Evolutionary conservation across 1,284 basidiomycete species (phyloP).

Genomic region (Amylostereum areolatum): DNA sequence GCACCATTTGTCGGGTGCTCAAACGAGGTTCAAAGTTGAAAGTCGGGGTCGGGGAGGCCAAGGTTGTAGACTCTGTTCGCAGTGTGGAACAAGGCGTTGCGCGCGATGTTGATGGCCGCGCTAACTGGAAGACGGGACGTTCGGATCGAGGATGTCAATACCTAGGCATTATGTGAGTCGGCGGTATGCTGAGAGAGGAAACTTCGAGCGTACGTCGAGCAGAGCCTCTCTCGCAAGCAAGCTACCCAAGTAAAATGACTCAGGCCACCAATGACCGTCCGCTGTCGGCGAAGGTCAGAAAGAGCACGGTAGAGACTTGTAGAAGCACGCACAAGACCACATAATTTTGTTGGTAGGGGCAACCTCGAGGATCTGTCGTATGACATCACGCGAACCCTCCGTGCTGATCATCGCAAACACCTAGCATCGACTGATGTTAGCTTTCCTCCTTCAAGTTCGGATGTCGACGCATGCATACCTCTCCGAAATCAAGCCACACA

Average conservation of each 20-base stretch:
- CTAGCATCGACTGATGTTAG: not conserved
- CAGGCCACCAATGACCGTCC: constrained; percentile 76
- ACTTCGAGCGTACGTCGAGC: constrained; percentile 37
- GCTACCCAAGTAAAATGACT: constrained; percentile 63
- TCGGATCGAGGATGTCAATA: constrained; percentile 40
- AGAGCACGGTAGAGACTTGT: not conserved
- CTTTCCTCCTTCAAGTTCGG: too few species aligned
- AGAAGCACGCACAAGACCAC: constrained; percentile 59
- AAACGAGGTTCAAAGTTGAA: too few species aligned
- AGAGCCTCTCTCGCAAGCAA: constrained; percentile 58
- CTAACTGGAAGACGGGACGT: constrained; percentile 39
- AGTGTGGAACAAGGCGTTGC: constrained; percentile 53
- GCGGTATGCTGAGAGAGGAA: not conserved
- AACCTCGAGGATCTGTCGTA: constrained; percentile 62
- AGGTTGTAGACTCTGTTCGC: constrained; percentile 53
- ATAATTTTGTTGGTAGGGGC: constrained; percentile 70
- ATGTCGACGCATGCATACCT: constrained; percentile 55
- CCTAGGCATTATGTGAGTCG: constrained; percentile 26
- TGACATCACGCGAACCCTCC: constrained; percentile 51
- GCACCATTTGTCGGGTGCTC: too few species aligned
- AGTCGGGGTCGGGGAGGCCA: constrained; percentile 21
- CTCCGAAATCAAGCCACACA: constrained; percentile 75
- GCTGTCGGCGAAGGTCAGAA: constrained; percentile 30
- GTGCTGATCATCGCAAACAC: constrained; percentile 29
- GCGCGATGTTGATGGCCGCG: constrained; percentile 43